phyloP scores from a whole-genome alignment of 1,139 yeast genomes.

The Yamadazyma oceani region DNA sequence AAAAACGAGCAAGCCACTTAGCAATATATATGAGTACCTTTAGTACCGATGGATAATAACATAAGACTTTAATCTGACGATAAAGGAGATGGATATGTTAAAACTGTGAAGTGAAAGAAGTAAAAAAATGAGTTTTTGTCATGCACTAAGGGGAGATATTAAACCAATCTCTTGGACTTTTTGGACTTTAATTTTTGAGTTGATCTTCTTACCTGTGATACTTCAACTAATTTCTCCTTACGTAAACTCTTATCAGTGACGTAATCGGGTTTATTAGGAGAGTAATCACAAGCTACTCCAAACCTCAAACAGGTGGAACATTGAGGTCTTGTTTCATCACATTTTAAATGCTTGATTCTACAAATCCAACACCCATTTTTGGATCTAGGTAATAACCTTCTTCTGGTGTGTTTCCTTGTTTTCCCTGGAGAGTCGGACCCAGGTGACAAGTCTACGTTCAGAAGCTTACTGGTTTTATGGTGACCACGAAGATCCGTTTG shows the following conservation, averaged over 20 bases:
- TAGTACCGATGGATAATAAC: no score
- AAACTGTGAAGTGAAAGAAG: not conserved
- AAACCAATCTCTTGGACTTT: slow-evolving; percentile 10
- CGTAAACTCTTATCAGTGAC: slow-evolving; percentile 39
- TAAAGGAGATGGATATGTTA: no score
- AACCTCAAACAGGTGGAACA: slow-evolving; percentile 42
- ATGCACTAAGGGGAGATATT: no score
- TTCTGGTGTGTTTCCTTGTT: slow-evolving; percentile 39
- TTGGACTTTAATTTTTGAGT: slow-evolving; percentile 20
- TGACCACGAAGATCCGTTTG: not conserved
- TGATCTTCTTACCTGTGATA: slow-evolving; percentile 32
- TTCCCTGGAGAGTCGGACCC: slow-evolving; percentile 7
- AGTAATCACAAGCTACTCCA: slow-evolving; percentile 48
- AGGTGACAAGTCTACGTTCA: not conserved
- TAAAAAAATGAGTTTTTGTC: no score
- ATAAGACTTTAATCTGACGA: not conserved
- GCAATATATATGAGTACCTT: no score
- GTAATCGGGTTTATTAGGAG: slow-evolving; percentile 41
- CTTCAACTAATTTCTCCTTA: slow-evolving; percentile 34
- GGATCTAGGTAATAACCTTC: slow-evolving; percentile 44
- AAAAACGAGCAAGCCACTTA: no score
- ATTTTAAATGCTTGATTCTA: slow-evolving; percentile 49
- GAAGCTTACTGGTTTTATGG: not conserved
- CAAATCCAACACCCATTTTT: slow-evolving; percentile 53
- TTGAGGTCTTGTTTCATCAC: slow-evolving; percentile 42